Evolutionary conservation across 2,329 filamentous ascomycete species (phyloP), one percentile per base, ranked within the genome.

Genomic region (Epichloe sibirici): DNA sequence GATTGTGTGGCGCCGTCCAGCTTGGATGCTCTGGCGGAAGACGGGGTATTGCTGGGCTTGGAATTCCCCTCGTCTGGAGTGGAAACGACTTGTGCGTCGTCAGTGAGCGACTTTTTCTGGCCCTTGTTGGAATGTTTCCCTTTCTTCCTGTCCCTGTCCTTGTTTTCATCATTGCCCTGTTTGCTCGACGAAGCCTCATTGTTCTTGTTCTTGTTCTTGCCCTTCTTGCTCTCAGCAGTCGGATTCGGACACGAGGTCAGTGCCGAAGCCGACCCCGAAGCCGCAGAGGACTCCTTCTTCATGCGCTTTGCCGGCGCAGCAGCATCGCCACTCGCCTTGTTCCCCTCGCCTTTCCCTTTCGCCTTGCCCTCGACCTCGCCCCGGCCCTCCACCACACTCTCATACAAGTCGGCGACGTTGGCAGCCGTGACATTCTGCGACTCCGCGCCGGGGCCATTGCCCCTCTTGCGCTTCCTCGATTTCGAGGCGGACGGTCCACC

Each of bases 391-490:
- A 95, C 86, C 55, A 93, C 80, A 54, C 80, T 78, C 61, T 86
- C 86, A 76, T 87, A 95, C 58, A 95, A 74, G 57, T 87, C 82
- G 52, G 81, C 83, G 28, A 95, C 76, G 66, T 94, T 93, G 2
- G 76, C 76, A 7, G 76, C 69, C 21, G 81, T 88, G 57, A 90
- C 81, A 54, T 72, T 70, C 48, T 70, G 59, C 17, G 51, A 49
- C 25, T 58, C 53, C 21, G 58, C 56, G 51, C 58, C 59, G 43
- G 59, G 50, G 23, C 31, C 47, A 39, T 48, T 46, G 45, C 42
- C 49, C 53, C 61, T 72, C 71, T 82, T 83, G 57, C 81, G 77
- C 69, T 83, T 81, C 64, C 76, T 83, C 58, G 74, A 73, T 61
- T 75, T 79, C 59, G 71, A 64, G 54, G 70, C 62, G 2, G 69